Percentiles rank a stretch among this genome's conserved stretches.
Evolutionary conservation across 179 eudicot genomes (phyloP).

Genomic region (Kewa caespitosa): DNA sequence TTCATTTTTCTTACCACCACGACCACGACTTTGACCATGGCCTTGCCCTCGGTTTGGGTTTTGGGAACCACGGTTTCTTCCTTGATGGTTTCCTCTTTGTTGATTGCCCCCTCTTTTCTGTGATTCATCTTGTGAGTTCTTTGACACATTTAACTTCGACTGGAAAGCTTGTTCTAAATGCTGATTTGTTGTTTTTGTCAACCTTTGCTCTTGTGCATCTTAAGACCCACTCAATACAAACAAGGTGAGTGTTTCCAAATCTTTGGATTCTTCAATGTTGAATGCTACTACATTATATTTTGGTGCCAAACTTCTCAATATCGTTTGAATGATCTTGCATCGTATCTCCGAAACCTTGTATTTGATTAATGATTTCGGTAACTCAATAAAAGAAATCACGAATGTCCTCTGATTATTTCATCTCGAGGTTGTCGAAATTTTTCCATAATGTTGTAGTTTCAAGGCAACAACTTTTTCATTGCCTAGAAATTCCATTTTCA

Average conservation of each 20-base stretch:
- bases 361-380: background rate
- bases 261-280: background rate
- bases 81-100: background rate
- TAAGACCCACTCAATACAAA: conserved; percentile 6
- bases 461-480: background rate
- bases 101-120: background rate
- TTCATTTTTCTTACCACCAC: background rate
- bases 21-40: too few species aligned
- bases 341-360: background rate
- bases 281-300: too few species aligned
- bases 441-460: background rate
- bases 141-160: background rate
- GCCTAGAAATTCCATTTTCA: background rate
- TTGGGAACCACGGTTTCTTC: conserved; percentile 1
- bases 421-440: background rate
- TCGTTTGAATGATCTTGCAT: background rate
- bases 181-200: background rate
- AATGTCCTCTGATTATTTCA: background rate
- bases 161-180: background rate
- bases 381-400: background rate
- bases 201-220: background rate
- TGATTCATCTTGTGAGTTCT: background rate
- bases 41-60: too few species aligned
- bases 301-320: background rate
- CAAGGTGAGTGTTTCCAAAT: background rate